Conservation (phyloP, 2,329 filamentous ascomycete species). For the Aspergillus pseudoterreus region DNA sequence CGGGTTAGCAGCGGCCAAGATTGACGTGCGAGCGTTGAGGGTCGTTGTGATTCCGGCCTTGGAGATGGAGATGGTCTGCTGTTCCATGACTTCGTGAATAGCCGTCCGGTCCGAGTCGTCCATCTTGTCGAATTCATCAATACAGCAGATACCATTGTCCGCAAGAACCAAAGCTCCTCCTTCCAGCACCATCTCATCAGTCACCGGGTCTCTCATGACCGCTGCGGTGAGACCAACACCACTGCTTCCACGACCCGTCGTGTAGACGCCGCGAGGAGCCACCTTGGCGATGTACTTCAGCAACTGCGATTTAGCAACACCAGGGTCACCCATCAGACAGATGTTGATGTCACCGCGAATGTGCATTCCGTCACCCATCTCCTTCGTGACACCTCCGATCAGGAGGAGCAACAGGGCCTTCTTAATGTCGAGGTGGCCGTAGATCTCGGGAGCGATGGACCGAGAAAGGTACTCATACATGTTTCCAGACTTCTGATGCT, state of each 20-base stretch:
- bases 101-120: conserved; percentile 73
- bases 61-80: conserved; percentile 79
- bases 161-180: conserved; percentile 75
- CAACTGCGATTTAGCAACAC: conserved; percentile 98
- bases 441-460: conserved; percentile 97
- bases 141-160: conserved; percentile 79
- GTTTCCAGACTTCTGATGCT: conserved; percentile 78
- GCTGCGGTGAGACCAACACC: conserved; percentile 79
- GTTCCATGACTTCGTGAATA: conserved; percentile 85
- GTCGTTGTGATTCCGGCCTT: conserved; percentile 96
- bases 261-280: conserved; percentile 85
- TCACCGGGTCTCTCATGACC: conserved; percentile 76
- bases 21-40: conserved; percentile 91
- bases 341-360: conserved; percentile 99
- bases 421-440: conserved; percentile 93
- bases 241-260: conserved; percentile 75
- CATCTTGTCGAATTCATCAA: conserved; percentile 87
- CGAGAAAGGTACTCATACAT: conserved; percentile 94
- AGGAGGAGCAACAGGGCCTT: conserved; percentile 93
- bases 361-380: conserved; percentile 97
- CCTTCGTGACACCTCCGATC: conserved; percentile 93
- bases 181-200: conserved; percentile 74
- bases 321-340: conserved; percentile 97
- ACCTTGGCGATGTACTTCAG: conserved; percentile 99
- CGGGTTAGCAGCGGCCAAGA: conserved; percentile 93